These are phyloP conservation scores for Russula foetens DNA, from an alignment of 768 basidiomycete species.

Conservation along the genomic window DNA sequence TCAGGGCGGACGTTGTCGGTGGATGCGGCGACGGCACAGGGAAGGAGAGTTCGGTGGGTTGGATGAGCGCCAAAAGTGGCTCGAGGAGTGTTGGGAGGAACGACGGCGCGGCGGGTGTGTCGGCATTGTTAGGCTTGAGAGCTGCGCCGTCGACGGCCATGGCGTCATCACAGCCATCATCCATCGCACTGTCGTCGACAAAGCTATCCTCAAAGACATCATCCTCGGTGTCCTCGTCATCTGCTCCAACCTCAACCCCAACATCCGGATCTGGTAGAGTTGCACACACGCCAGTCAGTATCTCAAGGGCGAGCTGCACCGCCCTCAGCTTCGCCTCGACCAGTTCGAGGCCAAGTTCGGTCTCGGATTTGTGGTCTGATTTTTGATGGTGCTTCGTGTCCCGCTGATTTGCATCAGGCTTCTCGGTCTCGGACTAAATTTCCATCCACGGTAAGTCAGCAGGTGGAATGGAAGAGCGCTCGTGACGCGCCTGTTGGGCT, in stretches of 20 bases:
- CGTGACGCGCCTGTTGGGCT: conserved; percentile 39
- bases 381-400: conserved; percentile 22
- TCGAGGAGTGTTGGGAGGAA: conserved; percentile 56
- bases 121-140: neutral
- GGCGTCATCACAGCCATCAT: conserved; percentile 26
- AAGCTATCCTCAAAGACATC: conserved; percentile 41
- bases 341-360: conserved; percentile 62
- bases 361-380: conserved; percentile 65
- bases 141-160: conserved; percentile 21
- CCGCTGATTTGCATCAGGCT: conserved; percentile 37
- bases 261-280: conserved; percentile 72
- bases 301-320: conserved; percentile 77
- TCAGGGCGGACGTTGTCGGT: conserved; percentile 80
- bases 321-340: conserved; percentile 67
- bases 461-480: neutral
- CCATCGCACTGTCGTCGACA: conserved; percentile 31
- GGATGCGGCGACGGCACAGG: conserved; percentile 70
- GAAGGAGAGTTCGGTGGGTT: conserved; percentile 77
- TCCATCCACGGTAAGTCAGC: neutral
- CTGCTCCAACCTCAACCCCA: conserved; percentile 27
- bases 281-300: conserved; percentile 83
- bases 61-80: conserved; percentile 60
- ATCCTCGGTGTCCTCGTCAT: conserved; percentile 27
- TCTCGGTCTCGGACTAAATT: conserved; percentile 41
- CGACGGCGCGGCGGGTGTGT: conserved; percentile 28